Evolutionary conservation across 306 rosid species (phyloP).

Genomic region (apple (Malus domestica)): DNA sequence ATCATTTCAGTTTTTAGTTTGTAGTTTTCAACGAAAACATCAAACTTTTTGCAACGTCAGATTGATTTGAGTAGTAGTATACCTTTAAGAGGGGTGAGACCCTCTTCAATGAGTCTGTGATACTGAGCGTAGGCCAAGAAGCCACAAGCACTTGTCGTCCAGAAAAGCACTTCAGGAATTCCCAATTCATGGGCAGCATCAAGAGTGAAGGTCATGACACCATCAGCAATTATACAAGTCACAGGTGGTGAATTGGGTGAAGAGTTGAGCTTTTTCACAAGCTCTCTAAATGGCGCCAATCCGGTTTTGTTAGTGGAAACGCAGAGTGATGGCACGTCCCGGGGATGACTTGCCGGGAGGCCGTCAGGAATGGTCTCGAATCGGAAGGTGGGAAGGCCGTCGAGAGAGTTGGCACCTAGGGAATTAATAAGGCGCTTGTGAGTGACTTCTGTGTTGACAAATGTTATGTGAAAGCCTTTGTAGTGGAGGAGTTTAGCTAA

Average conservation of each 20-base stretch:
- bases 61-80: neutral
- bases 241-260: slow-evolving; percentile 3
- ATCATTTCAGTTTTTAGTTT: neutral
- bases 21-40: neutral
- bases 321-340: slow-evolving; percentile 12
- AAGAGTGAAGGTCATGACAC: slow-evolving; percentile 28
- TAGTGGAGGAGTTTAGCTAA: slow-evolving; percentile 30
- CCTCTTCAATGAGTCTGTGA: slow-evolving; percentile 18
- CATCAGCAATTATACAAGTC: slow-evolving; percentile 32
- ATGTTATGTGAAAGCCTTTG: slow-evolving; percentile 32
- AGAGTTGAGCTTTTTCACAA: slow-evolving; percentile 19
- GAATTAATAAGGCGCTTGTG: slow-evolving; percentile 27
- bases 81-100: slow-evolving; percentile 33
- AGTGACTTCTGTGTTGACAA: slow-evolving; percentile 33
- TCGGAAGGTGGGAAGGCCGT: slow-evolving; percentile 24
- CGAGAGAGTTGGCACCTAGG: slow-evolving; percentile 16
- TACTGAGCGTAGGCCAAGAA: slow-evolving; percentile 22
- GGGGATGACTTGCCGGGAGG: slow-evolving; percentile 21
- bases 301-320: slow-evolving; percentile 2
- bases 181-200: slow-evolving; percentile 35
- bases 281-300: slow-evolving; percentile 18
- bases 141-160: slow-evolving; percentile 39
- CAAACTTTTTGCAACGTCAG: neutral
- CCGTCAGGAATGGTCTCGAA: slow-evolving; percentile 31
- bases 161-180: slow-evolving; percentile 26